These are phyloP conservation scores for sunflower (Helianthus annuus) DNA, from an alignment of 129 eudicot species.

Conservation along the genomic window HanXRQr2.0-SUNRISE NC_035434.2:72220201-72220700, in stretches of 20 bases:
- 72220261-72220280: too few relatives aligned
- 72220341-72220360: too few relatives aligned
- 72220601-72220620: conserved; percentile 95
- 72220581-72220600: conserved; percentile 75
- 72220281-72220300: too few relatives aligned
- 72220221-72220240: too few relatives aligned
- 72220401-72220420: not conserved
- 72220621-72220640: conserved; percentile 87
- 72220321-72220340: too few relatives aligned
- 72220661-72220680: conserved; percentile 93
- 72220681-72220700: conserved; percentile 92
- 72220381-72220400: conserved; percentile 14
- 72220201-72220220: too few relatives aligned
- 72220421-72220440: not conserved
- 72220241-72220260: too few relatives aligned
- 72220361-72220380: too few relatives aligned
- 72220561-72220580: conserved; percentile 65
- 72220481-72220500: conserved; percentile 49
- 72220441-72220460: not conserved
- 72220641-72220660: conserved; percentile 92
- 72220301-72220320: too few relatives aligned
- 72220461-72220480: not conserved
- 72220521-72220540: conserved; percentile 82
- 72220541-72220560: conserved; percentile 88
- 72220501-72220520: conserved; percentile 88